A percentile compares a stretch with the other conserved stretches of the same genome.
These are phyloP conservation scores for Meyerozyma elateridarum DNA, from an alignment of 1,139 yeast species.

Conservation along the genomic window DNA sequence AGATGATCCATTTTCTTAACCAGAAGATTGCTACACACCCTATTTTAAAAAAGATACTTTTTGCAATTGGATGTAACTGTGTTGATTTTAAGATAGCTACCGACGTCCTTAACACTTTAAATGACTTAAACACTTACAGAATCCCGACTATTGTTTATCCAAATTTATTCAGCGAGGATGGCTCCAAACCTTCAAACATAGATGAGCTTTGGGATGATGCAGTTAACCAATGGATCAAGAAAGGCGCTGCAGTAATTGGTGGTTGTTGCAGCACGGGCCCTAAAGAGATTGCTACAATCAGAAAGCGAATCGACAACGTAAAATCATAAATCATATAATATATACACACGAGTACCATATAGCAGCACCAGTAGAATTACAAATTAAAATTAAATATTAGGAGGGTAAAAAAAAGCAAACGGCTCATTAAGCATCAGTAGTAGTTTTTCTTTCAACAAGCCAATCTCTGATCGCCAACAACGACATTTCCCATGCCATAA, in stretches of 20 bases:
- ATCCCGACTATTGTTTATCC: slow-evolving; percentile 45
- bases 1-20: slow-evolving; percentile 18
- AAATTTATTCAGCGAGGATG: slow-evolving; percentile 48
- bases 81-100: slow-evolving; percentile 23
- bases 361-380: background rate
- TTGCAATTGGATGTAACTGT: slow-evolving; percentile 41
- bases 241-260: slow-evolving; percentile 40
- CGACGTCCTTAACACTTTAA: slow-evolving; percentile 16
- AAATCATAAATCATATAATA: background rate
- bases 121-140: slow-evolving; percentile 9
- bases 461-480: slow-evolving; percentile 62
- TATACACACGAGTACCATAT: background rate
- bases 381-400: background rate
- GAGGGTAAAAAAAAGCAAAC: too few relatives aligned
- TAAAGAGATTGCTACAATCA: slow-evolving; percentile 28
- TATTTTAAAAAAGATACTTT: slow-evolving; percentile 13
- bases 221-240: slow-evolving; percentile 28
- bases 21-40: slow-evolving; percentile 10
- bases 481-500: slow-evolving; percentile 90
- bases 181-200: too few relatives aligned
- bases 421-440: too few relatives aligned
- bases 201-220: slow-evolving; percentile 25
- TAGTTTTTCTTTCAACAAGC: slow-evolving; percentile 20
- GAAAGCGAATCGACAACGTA: slow-evolving; percentile 11
- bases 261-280: slow-evolving; percentile 60